These are phyloP conservation scores for Metarhizium guizhouense DNA, from an alignment of 2,329 filamentous ascomycete genomes.

Conservation along the genomic window DNA sequence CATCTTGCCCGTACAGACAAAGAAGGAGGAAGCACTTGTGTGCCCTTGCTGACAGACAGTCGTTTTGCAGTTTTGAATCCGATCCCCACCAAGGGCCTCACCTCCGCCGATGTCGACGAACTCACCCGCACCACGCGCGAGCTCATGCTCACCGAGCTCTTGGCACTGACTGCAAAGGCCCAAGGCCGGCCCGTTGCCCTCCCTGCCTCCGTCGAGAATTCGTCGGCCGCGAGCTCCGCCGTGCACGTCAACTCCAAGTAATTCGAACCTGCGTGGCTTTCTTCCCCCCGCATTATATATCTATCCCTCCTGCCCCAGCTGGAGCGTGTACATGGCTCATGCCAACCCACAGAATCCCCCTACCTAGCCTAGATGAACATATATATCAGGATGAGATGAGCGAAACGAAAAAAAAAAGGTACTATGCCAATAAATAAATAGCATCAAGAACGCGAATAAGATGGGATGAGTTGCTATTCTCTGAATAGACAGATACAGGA, in stretches of 20 bases:
- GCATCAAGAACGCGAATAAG: neutral
- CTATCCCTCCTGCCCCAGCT: neutral
- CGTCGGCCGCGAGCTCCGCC: slow-evolving; percentile 20
- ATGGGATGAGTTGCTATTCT: neutral
- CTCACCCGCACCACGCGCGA: slow-evolving; percentile 61
- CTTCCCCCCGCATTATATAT: neutral
- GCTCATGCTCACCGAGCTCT: slow-evolving; percentile 62
- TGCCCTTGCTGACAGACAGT: neutral
- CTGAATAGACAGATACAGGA: neutral
- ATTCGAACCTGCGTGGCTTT: slow-evolving; percentile 1
- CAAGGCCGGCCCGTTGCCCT: slow-evolving; percentile 30
- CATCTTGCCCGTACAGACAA: neutral
- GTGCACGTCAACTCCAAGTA: slow-evolving; percentile 14
- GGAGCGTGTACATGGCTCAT: neutral
- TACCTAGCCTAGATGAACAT: neutral
- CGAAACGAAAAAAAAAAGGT: too few species aligned
- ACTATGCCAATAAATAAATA: neutral
- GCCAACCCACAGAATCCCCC: neutral
- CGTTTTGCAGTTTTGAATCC: slow-evolving; percentile 59
- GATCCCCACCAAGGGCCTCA: slow-evolving; percentile 67
- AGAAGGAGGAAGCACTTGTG: too few species aligned
- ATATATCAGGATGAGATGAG: neutral
- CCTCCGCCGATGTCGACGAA: slow-evolving; percentile 66
- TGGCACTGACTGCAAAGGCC: slow-evolving; percentile 42
- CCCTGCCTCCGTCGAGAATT: slow-evolving; percentile 14